Percentiles rank a stretch among this genome's conserved stretches.
Evolutionary conservation across 2,329 filamentous ascomycete species (phyloP).

Genomic region (Aquanectria penicillioides): DNA sequence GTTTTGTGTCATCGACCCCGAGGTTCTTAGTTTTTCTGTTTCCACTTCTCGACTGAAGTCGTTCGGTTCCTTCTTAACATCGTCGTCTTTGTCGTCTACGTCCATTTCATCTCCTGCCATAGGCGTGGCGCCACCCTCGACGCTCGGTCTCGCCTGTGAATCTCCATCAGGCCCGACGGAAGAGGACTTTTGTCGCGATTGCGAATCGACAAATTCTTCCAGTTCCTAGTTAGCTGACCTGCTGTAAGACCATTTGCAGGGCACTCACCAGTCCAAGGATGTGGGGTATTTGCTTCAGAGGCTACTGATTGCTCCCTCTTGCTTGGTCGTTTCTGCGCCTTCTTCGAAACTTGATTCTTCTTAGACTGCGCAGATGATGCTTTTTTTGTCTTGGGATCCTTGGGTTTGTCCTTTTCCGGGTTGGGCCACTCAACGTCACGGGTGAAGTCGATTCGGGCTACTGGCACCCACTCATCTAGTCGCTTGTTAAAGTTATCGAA

Average conservation of each 20-base stretch:
- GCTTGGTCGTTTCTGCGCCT: conserved; percentile 63
- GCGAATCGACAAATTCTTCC: conserved; percentile 59
- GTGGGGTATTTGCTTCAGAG: conserved; percentile 64
- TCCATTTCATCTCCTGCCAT: conserved; percentile 65
- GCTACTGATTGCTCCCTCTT: conserved; percentile 66
- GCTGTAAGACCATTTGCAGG: background rate
- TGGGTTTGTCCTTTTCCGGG: conserved; percentile 84
- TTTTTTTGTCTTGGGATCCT: conserved; percentile 79
- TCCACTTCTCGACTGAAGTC: conserved; percentile 86
- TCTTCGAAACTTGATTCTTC: conserved; percentile 67
- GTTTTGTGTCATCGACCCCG: conserved; percentile 98
- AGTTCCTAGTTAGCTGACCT: background rate
- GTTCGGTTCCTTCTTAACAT: conserved; percentile 58
- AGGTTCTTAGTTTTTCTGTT: conserved; percentile 93
- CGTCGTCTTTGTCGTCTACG: conserved; percentile 60
- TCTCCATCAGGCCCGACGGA: conserved; percentile 55
- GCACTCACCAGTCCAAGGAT: conserved; percentile 57
- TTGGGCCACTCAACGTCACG: conserved; percentile 97
- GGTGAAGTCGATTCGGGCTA: conserved; percentile 83
- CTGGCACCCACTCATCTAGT: conserved; percentile 85
- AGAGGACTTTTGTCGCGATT: conserved; percentile 56
- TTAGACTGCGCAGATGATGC: conserved; percentile 65
- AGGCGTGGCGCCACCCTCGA: conserved; percentile 57
- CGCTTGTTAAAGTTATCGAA: conserved; percentile 98
- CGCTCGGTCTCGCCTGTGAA: conserved; percentile 54